A percentile compares a stretch with the other conserved stretches of the same genome.
Conservation (phyloP, 1,284 basidiomycete genomes). For the Sanguinoderma infundibulare region DNA sequence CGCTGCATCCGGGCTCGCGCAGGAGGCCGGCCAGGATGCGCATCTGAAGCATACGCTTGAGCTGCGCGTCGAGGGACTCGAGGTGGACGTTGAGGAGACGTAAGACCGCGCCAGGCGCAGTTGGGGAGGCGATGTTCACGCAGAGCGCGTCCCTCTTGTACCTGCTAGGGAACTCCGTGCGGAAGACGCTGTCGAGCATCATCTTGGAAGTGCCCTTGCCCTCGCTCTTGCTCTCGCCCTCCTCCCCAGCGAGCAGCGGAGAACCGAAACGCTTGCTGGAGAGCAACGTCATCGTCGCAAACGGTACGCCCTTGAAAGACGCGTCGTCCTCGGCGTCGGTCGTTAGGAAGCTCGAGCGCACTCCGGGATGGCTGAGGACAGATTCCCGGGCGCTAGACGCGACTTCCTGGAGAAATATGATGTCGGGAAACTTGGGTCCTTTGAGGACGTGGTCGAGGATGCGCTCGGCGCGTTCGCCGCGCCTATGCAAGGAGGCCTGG, state of each 20-base stretch:
- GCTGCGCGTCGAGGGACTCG: background rate
- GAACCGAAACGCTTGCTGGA: constrained; percentile 40
- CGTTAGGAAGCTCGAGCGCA: too few relatives aligned
- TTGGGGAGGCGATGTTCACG: constrained; percentile 38
- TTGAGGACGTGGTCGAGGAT: constrained; percentile 39
- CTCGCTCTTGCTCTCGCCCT: constrained; percentile 15
- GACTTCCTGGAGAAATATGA: constrained; percentile 46
- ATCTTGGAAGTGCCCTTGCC: constrained; percentile 33
- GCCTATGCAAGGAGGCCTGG: too few relatives aligned
- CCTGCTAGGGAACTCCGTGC: constrained; percentile 41
- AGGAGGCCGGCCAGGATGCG: too few relatives aligned
- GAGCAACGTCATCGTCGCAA: constrained; percentile 46
- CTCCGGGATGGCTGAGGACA: constrained; percentile 37
- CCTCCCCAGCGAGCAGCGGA: constrained; percentile 23
- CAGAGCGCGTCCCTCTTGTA: constrained; percentile 37
- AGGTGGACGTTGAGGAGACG: too few relatives aligned
- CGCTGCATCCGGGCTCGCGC: too few relatives aligned
- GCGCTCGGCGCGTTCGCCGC: too few relatives aligned
- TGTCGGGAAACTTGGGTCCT: constrained; percentile 37
- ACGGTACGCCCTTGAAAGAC: constrained; percentile 39
- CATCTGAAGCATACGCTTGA: background rate
- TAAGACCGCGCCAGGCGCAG: constrained; percentile 12
- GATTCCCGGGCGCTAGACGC: constrained; percentile 26
- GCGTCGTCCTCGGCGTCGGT: constrained; percentile 39
- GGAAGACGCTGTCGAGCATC: constrained; percentile 36